Evolutionary conservation across 2,329 filamentous ascomycete genomes (phyloP).

Genomic region (Scedosporium aurantiacum): DNA sequence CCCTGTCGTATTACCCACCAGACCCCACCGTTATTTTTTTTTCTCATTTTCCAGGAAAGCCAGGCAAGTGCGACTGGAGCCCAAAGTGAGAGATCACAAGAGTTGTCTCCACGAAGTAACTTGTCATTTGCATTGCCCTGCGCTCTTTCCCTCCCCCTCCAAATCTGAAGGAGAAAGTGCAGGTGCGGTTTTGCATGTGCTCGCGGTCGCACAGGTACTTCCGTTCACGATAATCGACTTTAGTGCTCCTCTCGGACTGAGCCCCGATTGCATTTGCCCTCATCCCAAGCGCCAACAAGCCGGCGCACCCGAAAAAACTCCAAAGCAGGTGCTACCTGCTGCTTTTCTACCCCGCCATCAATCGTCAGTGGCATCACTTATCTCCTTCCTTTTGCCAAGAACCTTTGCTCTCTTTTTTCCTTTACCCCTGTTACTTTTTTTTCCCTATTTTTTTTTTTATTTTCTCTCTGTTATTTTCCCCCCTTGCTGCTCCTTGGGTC

Average conservation of each 20-base stretch:
- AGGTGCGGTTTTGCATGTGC: too few relatives aligned
- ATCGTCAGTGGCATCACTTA: neutral
- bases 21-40: neutral
- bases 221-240: neutral
- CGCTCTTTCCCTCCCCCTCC: too few relatives aligned
- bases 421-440: neutral
- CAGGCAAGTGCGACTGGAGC: neutral
- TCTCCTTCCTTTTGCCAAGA: neutral
- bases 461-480: neutral
- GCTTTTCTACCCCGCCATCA: neutral
- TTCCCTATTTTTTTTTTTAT: neutral
- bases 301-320: neutral
- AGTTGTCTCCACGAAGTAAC: neutral
- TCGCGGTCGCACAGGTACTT: neutral
- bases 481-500: neutral
- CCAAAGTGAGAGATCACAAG: neutral
- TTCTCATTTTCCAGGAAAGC: neutral
- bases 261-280: neutral
- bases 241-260: neutral
- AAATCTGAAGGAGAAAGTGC: too few relatives aligned
- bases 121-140: neutral
- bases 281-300: neutral
- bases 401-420: neutral
- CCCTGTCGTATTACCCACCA: neutral
- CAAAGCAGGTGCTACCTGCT: neutral